Base-by-base conservation (phyloP, 1,139 yeast genomes). In the Yamadazyma aaseri region DNA sequence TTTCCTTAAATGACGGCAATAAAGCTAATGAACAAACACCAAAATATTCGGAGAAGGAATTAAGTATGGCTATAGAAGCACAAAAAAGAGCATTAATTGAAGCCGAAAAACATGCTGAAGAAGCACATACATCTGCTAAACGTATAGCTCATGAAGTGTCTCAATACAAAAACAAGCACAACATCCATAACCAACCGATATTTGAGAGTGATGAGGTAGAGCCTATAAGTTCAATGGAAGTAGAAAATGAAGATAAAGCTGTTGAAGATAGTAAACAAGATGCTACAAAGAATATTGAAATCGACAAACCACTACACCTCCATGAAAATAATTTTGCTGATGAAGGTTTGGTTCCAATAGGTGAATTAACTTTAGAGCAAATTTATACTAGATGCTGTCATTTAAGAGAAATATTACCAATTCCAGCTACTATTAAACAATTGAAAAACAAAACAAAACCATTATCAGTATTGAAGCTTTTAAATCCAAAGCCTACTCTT, bases 311-410 rank as follows among this genome's bases (percentile, higher is more conserved):
- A 1, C 64, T 83, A 32, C 90, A 82, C 58, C 48, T 71, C 14
- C 87, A 83, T 55, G 86, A 82, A 46, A 71, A 77, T 40, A 78
- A 80, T 54, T 81, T 81, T 48, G 62, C 56, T 11, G 64, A 55
- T 20, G 60, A 52, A 15, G 44, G 45, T 1, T 51, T 49, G 5
- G 29, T 35, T 4, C 48, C 44, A 14, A 45, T 46, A 4, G 53
- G 49, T 21, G 29, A 44, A 17, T 45, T 79, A 10, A 68, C 86
- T 0, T 61, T 86, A 38, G 95, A 86, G 49, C 76, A 80, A 27
- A 66, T 90, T 11, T 90, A 90, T 56, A 86, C 97, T 0, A 67
- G 97, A 45, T 89, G 97, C 55, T 90, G 97, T 52, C 97, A 90
- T 59, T 66, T 90, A 41, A 71, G 97, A 35, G 97, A 90, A 51